Evolutionary conservation across 2,329 filamentous ascomycete genomes (phyloP), one percentile per base, ranked within the genome.

Genomic region (Monosporascus sp.): DNA sequence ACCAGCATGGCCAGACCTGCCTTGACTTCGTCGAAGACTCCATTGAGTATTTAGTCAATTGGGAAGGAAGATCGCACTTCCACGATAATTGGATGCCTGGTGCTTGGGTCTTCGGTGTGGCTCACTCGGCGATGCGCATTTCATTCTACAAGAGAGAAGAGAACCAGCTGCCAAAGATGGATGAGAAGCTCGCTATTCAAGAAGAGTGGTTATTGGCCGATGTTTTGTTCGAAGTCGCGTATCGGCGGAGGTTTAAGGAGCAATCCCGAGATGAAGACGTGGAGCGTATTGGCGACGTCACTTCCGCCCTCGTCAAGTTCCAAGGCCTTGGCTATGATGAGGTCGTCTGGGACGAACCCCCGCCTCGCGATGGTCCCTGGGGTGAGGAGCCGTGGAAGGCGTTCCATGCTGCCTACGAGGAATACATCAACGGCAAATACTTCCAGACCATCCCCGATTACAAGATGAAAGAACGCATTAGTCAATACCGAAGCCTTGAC

Each of bases 11-110:
- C 2, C 74, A 78, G 50, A 72, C 74, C 1, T 76, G 78, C 47
- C 72, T 82, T 27, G 72, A 81, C 50, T 72, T 89, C n/a, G 69
- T 72, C 11, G 87, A 94, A 63, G 87, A 90, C 51, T 78, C 88
- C n/a, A 92, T 92, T 59, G 90, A 97, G 60, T 99, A 97, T 64
- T 80, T 99, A 2, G 74, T 99, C 61, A 96, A 94, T 66, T 97
- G 92, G 90, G 84, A 88, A 45, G 76, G 78, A 0, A 78, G 82
- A 52, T 96, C 93, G 0, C 95, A 97, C 64, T 87, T 85, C 57
- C 86, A 89, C 58, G 90, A 89, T 50, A 78, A 77, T 6, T 99
- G 95, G 94, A 88, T 90, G 79, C 84, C 90, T 9, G 94, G 93
- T 14, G 79, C 87, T 17, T 99, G 94, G 94, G 80, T 96, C 1